Base-by-base conservation (phyloP, 2,329 filamentous ascomycete genomes). In the Cryphonectria nitschkei region DNA sequence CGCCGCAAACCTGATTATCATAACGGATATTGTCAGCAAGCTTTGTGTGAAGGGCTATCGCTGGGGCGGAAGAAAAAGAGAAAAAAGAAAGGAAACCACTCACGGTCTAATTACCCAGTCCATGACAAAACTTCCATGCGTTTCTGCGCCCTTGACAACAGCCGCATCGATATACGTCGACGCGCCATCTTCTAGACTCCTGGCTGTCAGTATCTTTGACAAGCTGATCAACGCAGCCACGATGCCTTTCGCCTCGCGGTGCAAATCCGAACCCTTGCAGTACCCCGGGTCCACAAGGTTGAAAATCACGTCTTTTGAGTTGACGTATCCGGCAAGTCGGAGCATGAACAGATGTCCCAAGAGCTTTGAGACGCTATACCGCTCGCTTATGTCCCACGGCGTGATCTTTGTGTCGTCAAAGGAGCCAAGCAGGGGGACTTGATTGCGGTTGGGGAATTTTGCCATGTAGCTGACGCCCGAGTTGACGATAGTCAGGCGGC, bases 71-170 rank as follows among this genome's bases (percentile, higher is more conserved):
- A 34, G 34, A 34, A 34, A 6, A 34, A 34, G 34, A 34, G 6
- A 3, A 34, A 34, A 6, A 39, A 39, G 9, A 39, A 39, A 39
- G 37, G 8, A 56, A 14, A 7, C 52, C 2, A 80, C 84, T 82
- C 76, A 86, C 82, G 84, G 81, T 4, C 74, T 73, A 26, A 86
- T 81, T 9, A 82, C 76, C 80, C 84, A 86, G 64, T 82, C 82
- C 80, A 83, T 84, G 0, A 87, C 56, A 71, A 84, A 87, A 61
- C 82, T 84, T 0, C 85, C 85, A 74, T 88, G 86, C 0, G 83
- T 84, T 74, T 87, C 84, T 60, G 79, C 80, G 0, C 85, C 86
- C 68, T 87, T 81, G 0, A 79, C 77, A 0, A 83, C 78, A 0
- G 76, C 78, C 0, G 85, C 85, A 74, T 88, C 83, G 0, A 87